Evolutionary conservation across 169 alveolate genomes (phyloP).

Genomic region (Toxoplasma gondii): DNA sequence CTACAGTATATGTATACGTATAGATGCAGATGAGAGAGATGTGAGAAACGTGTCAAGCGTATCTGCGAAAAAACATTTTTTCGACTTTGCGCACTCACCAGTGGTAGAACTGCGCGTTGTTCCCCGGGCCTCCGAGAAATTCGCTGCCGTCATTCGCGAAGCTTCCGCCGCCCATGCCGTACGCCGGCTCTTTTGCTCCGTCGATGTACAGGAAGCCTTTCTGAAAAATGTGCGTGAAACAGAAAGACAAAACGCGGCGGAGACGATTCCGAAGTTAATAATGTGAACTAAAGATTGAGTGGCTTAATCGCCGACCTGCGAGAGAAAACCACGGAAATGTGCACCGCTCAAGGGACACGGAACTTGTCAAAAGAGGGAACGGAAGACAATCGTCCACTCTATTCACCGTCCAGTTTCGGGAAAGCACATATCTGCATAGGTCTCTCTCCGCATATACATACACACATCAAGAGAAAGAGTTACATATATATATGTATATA

Average conservation of each 20-base stretch:
- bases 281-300: background rate
- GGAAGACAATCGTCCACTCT: too few species aligned
- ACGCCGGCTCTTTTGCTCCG: conserved; percentile 74
- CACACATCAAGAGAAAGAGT: too few species aligned
- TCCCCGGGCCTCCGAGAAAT: conserved; percentile 77
- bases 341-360: too few species aligned
- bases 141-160: conserved; percentile 78
- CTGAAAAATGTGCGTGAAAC: background rate
- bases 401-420: too few species aligned
- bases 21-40: background rate
- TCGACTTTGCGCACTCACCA: conserved; percentile 54
- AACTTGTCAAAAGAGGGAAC: too few species aligned
- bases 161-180: conserved; percentile 76
- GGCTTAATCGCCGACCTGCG: too few species aligned
- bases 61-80: background rate
- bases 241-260: background rate
- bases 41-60: background rate
- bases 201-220: conserved; percentile 76
- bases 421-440: too few species aligned
- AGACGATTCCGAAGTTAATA: background rate
- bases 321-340: too few species aligned
- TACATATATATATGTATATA: too few species aligned
- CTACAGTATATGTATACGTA: background rate
- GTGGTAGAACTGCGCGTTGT: conserved; percentile 73
- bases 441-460: too few species aligned